Conservation (phyloP, 805 yeast species). For the Myxozyma melibiosi region DNA sequence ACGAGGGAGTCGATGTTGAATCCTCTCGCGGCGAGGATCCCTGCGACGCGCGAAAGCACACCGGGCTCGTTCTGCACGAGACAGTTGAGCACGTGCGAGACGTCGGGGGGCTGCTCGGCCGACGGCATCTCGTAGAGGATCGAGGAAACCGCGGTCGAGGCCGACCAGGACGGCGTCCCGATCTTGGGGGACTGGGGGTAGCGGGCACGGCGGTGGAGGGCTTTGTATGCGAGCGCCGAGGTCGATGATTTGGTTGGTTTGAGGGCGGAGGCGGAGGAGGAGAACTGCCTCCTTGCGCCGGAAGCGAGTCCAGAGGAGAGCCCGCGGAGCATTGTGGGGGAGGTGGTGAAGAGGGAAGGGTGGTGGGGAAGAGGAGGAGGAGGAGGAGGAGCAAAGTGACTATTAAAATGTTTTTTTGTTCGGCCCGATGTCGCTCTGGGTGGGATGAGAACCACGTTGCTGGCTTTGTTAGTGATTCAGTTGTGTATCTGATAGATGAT, state of each 20-base stretch:
- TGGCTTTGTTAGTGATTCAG: no score
- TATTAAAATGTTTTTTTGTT: not conserved
- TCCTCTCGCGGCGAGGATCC: constrained; percentile 96
- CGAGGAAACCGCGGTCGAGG: constrained; percentile 95
- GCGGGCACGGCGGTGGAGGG: constrained; percentile 79
- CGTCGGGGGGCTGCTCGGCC: constrained; percentile 57
- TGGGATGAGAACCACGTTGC: no score
- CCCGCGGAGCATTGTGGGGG: no score
- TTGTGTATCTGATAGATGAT: no score
- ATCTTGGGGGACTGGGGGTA: constrained; percentile 91
- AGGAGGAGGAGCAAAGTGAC: not conserved
- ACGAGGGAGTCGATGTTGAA: constrained; percentile 97
- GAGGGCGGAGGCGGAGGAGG: not conserved
- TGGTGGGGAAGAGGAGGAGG: not conserved
- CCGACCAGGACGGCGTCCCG: constrained; percentile 93
- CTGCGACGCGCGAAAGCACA: constrained; percentile 88
- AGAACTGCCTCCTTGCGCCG: no score
- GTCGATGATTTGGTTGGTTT: constrained; percentile 55
- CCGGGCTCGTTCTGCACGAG: constrained; percentile 99
- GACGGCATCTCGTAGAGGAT: constrained; percentile 90
- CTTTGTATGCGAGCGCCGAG: constrained; percentile 92
- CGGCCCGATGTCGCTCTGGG: constrained; percentile 15
- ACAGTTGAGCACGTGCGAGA: constrained; percentile 92
- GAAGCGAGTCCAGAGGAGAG: no score
- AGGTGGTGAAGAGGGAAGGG: no score